These are phyloP conservation scores for Alternaria sp. DNA, from an alignment of 2,329 filamentous ascomycete genomes.

Conservation along the genomic window DNA sequence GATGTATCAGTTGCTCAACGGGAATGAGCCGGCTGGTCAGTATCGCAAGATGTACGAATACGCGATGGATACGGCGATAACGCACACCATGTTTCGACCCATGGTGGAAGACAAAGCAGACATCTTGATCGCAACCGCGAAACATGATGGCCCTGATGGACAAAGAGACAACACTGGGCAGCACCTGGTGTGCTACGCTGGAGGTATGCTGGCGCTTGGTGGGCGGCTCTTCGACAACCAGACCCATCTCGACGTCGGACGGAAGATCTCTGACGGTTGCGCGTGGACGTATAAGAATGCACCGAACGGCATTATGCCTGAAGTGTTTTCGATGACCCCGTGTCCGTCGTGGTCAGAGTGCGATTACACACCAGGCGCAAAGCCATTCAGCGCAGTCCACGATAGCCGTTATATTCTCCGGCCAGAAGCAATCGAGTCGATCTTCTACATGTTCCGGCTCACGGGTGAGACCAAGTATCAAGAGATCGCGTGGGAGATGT, in stretches of 20 bases:
- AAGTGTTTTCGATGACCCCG: constrained; percentile 42
- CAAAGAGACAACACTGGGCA: constrained; percentile 56
- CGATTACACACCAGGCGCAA: constrained; percentile 48
- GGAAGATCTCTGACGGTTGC: constrained; percentile 65
- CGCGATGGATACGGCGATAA: constrained; percentile 50
- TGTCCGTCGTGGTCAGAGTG: constrained; percentile 50
- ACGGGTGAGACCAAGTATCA: constrained; percentile 59
- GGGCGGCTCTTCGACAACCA: constrained; percentile 61
- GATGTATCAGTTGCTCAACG: constrained; percentile 54
- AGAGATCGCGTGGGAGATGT: constrained; percentile 58
- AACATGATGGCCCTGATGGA: constrained; percentile 36
- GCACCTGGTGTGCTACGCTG: constrained; percentile 65
- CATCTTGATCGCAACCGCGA: constrained; percentile 52
- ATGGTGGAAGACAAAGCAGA: constrained; percentile 55
- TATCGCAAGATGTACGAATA: constrained; percentile 64
- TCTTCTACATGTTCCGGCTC: constrained; percentile 66
- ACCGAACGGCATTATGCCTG: constrained; percentile 66
- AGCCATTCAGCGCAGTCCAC: constrained; percentile 44
- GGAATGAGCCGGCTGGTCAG: constrained; percentile 53
- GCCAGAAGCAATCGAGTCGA: constrained; percentile 65
- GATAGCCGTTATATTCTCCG: constrained; percentile 56
- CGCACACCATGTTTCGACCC: constrained; percentile 57
- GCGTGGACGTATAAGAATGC: constrained; percentile 66
- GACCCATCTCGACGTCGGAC: constrained; percentile 61
- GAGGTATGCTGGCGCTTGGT: constrained; percentile 67